Conservation (phyloP, 2,329 filamentous ascomycete species). For the Calonectria hongkongensis region DNA sequence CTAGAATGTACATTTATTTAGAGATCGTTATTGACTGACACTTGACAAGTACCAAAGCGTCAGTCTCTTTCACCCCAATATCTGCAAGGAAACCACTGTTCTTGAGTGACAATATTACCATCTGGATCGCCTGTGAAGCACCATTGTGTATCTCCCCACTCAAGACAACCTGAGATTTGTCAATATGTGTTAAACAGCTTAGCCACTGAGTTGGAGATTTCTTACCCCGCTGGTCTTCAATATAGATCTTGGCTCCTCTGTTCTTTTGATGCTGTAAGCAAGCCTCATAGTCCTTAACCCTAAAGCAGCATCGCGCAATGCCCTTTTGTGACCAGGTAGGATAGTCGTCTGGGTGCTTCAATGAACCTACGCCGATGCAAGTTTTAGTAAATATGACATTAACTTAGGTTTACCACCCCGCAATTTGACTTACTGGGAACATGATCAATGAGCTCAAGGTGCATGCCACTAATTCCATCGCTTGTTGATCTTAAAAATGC, state of each 20-base stretch:
- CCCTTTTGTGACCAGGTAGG: slow-evolving; percentile 9
- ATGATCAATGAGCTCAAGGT: slow-evolving; percentile 1
- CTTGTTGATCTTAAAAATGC: neutral
- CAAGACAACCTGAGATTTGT: neutral
- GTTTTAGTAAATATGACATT: neutral
- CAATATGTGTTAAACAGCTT: neutral
- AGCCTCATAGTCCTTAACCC: neutral
- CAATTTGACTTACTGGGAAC: neutral
- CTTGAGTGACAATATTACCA: slow-evolving; percentile 7
- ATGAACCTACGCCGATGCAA: neutral
- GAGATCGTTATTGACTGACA: too few species aligned
- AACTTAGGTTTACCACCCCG: too few species aligned
- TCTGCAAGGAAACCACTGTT: neutral
- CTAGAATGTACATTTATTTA: too few species aligned
- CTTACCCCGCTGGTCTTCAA: slow-evolving; percentile 7
- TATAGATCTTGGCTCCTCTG: neutral
- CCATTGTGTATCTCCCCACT: slow-evolving; percentile 13
- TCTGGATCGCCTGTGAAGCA: slow-evolving; percentile 10
- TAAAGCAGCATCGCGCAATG: neutral
- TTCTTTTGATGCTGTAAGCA: slow-evolving; percentile 18
- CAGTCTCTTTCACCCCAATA: slow-evolving; percentile 12
- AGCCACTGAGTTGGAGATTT: too few species aligned
- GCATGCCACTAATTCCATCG: neutral
- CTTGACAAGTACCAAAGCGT: neutral
- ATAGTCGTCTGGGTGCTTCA: neutral